Percentiles rank a stretch among this genome's conserved stretches.
Conservation (phyloP, 2,329 filamentous ascomycete species). For the Xylaria sp. region DNA sequence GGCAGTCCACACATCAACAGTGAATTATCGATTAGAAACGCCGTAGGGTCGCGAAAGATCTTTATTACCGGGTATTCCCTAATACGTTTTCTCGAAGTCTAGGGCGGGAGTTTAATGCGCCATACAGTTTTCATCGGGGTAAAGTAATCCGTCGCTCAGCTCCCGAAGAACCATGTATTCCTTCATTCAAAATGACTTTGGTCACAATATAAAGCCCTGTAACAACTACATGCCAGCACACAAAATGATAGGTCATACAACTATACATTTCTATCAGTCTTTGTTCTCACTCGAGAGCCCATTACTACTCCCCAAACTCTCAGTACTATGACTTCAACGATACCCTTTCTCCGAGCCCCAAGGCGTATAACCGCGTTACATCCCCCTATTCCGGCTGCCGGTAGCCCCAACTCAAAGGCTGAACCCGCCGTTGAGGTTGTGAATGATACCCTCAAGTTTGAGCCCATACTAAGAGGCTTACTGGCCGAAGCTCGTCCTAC, state of each 20-base stretch:
- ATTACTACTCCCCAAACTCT: background rate
- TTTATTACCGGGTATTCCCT: background rate
- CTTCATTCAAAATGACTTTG: background rate
- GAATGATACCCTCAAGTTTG: slow-evolving; percentile 32
- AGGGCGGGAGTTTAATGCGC: background rate
- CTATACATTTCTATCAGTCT: background rate
- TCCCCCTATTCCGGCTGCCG: slow-evolving; percentile 28
- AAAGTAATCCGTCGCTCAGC: slow-evolving; percentile 7
- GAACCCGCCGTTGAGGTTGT: slow-evolving; percentile 39
- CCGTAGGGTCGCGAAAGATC: background rate
- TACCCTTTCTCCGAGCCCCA: slow-evolving; percentile 28
- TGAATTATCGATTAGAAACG: background rate
- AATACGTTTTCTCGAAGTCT: background rate
- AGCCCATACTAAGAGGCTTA: slow-evolving; percentile 30
- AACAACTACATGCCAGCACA: background rate
- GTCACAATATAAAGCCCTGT: slow-evolving; percentile 6
- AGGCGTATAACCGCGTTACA: slow-evolving; percentile 38
- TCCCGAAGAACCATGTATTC: background rate
- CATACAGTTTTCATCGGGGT: slow-evolving; percentile 14
- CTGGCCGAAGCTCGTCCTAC: slow-evolving; percentile 33
- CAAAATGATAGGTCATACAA: background rate
- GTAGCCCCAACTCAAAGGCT: slow-evolving; percentile 19
- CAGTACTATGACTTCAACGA: slow-evolving; percentile 3
- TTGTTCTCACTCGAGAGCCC: background rate
- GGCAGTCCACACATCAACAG: background rate